Evolutionary conservation across 2,329 filamentous ascomycete species (phyloP).

Genomic region (Claviceps capensis): DNA sequence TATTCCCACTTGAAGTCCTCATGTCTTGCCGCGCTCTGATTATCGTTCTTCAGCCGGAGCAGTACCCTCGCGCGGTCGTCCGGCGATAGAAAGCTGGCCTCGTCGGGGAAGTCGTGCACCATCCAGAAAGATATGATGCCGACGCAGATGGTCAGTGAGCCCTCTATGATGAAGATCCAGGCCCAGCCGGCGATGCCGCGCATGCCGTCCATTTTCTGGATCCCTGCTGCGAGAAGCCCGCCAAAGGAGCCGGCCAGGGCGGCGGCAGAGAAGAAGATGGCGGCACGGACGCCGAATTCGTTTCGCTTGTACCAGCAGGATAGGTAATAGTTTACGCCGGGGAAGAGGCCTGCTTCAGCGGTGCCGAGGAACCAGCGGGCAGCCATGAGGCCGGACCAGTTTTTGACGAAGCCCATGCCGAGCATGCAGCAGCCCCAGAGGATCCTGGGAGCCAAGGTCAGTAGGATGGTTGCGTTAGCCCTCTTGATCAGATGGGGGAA

Average conservation of each 20-base stretch:
- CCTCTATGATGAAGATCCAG: slow-evolving; percentile 59
- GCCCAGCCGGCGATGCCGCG: slow-evolving; percentile 43
- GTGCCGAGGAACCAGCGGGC: slow-evolving; percentile 60
- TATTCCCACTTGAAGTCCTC: slow-evolving; percentile 64
- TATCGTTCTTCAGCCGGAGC: slow-evolving; percentile 54
- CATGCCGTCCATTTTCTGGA: slow-evolving; percentile 54
- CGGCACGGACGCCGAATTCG: slow-evolving; percentile 68
- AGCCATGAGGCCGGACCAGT: slow-evolving; percentile 51
- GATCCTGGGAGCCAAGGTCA: slow-evolving; percentile 13
- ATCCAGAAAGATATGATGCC: slow-evolving; percentile 60
- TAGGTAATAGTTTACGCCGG: slow-evolving; percentile 66
- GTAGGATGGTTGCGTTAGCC: too few species aligned
- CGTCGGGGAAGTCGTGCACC: slow-evolving; percentile 70
- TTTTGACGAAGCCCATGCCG: slow-evolving; percentile 52
- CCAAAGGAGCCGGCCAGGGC: slow-evolving; percentile 68
- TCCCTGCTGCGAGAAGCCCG: slow-evolving; percentile 58
- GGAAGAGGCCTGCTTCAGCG: slow-evolving; percentile 62
- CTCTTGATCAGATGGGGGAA: too few species aligned
- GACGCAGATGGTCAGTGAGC: slow-evolving; percentile 54
- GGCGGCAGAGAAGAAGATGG: slow-evolving; percentile 74
- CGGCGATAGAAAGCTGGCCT: slow-evolving; percentile 57
- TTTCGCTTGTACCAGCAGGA: slow-evolving; percentile 72
- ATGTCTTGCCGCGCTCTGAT: slow-evolving; percentile 60
- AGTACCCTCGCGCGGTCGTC: slow-evolving; percentile 59
- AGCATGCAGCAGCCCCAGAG: slow-evolving; percentile 57